Evolutionary conservation across 116 monocot species (phyloP).

Genomic region (Trichopus zeylanicus): DNA sequence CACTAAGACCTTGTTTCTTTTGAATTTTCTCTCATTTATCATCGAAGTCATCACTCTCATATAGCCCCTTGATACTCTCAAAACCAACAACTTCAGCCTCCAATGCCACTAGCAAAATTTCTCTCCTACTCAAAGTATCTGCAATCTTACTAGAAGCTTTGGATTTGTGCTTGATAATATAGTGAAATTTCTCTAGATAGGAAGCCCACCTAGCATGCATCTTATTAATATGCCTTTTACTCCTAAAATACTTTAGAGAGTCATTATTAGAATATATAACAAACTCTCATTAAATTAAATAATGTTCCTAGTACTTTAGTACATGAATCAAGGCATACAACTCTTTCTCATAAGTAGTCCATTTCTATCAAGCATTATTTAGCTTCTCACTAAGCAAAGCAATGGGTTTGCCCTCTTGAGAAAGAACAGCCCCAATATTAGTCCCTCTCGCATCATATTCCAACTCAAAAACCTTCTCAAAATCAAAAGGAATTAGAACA

Average conservation of each 20-base stretch:
- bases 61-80: background rate
- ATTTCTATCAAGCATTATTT: background rate
- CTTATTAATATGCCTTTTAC: background rate
- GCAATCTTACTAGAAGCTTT: too few species aligned
- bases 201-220: background rate
- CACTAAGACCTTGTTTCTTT: too few species aligned
- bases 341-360: background rate
- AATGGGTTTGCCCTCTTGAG: conserved; percentile 1
- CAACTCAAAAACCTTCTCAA: background rate
- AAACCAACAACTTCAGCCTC: background rate
- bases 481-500: background rate
- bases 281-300: background rate
- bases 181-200: too few species aligned
- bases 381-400: conserved; percentile 3
- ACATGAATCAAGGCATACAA: background rate
- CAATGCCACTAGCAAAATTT: too few species aligned
- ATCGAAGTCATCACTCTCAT: background rate
- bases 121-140: too few species aligned
- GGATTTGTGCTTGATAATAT: too few species aligned
- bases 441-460: background rate
- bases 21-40: too few species aligned
- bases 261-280: background rate
- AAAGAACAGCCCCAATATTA: background rate
- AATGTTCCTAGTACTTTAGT: background rate
- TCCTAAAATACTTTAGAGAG: background rate